These are phyloP conservation scores for Colletotrichum lindemuthianum DNA, from an alignment of 2,329 filamentous ascomycete genomes.

Conservation along the genomic window DNA sequence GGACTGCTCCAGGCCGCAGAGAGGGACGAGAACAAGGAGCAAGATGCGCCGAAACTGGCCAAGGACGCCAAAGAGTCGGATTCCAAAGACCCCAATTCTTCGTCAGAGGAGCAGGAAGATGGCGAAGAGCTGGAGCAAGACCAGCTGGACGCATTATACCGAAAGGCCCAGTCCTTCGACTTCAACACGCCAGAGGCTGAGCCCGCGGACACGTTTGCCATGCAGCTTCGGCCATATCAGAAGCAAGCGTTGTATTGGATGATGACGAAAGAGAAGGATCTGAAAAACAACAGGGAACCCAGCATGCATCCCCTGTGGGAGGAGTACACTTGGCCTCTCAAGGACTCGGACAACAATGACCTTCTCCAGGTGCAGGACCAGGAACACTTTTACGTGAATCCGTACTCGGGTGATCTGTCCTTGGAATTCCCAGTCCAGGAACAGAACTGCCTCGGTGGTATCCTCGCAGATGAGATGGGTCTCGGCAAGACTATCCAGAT, in stretches of 20 bases:
- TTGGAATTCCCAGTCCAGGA: constrained; percentile 93
- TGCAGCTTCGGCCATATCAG: constrained; percentile 91
- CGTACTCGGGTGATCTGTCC: constrained; percentile 93
- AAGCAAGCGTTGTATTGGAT: constrained; percentile 98
- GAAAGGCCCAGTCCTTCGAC: constrained; percentile 96
- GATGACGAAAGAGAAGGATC: constrained; percentile 89
- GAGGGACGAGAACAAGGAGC: constrained; percentile 80
- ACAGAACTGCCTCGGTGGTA: constrained; percentile 92
- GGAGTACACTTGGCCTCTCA: constrained; percentile 88
- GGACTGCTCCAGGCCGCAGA: constrained; percentile 89
- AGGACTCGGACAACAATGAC: constrained; percentile 86
- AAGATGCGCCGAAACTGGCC: constrained; percentile 55
- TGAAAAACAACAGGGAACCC: constrained; percentile 73
- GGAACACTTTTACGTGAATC: constrained; percentile 90
- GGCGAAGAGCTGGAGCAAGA: constrained; percentile 93
- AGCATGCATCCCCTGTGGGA: constrained; percentile 99
- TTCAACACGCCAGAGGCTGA: constrained; percentile 90
- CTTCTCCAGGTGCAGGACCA: constrained; percentile 73
- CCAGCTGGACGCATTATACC: constrained; percentile 92
- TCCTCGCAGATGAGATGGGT: constrained; percentile 97
- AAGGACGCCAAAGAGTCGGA: constrained; percentile 40
- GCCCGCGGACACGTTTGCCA: constrained; percentile 81
- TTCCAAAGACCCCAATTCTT: constrained; percentile 52
- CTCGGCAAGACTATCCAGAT: constrained; percentile 99
- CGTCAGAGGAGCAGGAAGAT: constrained; percentile 81